Percentiles rank a stretch among this genome's conserved stretches.
Evolutionary conservation across 257 asterid species (phyloP).

Genomic region (Scutellaria baicalensis): DNA sequence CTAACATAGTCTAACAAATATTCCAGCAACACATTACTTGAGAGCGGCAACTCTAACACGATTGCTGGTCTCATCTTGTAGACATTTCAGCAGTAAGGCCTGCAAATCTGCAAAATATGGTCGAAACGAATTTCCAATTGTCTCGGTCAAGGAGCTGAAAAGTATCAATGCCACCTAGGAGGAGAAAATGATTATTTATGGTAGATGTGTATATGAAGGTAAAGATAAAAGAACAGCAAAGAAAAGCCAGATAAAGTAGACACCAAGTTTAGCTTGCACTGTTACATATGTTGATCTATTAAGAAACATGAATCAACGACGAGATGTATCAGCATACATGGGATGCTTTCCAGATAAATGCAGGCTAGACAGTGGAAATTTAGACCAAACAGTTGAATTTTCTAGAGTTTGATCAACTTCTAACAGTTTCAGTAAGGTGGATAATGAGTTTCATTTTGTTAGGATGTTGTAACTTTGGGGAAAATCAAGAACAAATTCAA

Average conservation of each 20-base stretch:
- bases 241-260: not conserved
- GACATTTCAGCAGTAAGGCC: conserved; percentile 83
- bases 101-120: conserved; percentile 83
- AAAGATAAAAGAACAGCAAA: not conserved
- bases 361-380: not conserved
- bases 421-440: not conserved
- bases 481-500: not conserved
- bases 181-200: conserved; percentile 18
- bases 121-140: conserved; percentile 84
- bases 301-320: not conserved
- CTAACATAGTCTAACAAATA: not conserved
- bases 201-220: not conserved
- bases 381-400: not conserved
- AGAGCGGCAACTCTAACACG: conserved; percentile 97
- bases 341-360: not conserved
- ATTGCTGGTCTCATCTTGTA: conserved; percentile 92
- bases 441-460: not conserved
- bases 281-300: not conserved
- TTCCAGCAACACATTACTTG: conserved; percentile 55
- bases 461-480: not conserved
- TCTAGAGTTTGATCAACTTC: not conserved
- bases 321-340: not conserved
- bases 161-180: conserved; percentile 93
- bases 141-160: conserved; percentile 99
- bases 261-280: not conserved